Percentiles rank a stretch among this genome's conserved stretches.
These are phyloP conservation scores for Incumbomyces lentus DNA, from an alignment of 2,329 filamentous ascomycete species.

Conservation along the genomic window DNA sequence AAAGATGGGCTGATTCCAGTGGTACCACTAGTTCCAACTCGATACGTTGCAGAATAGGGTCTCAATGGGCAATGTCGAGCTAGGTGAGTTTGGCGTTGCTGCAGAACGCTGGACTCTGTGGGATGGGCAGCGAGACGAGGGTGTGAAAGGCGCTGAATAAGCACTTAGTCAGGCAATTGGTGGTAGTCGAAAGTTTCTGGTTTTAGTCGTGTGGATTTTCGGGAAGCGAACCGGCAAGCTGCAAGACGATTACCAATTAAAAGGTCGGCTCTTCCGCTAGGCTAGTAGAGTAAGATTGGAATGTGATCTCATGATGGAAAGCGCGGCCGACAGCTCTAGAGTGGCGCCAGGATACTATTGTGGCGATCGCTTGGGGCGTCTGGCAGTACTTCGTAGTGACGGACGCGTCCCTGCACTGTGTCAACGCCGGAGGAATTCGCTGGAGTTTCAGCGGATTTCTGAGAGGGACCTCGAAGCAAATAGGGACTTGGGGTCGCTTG, in stretches of 20 bases:
- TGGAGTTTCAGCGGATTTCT: too few relatives aligned
- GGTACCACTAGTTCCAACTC: not conserved
- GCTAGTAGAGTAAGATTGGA: not conserved
- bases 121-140: too few relatives aligned
- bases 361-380: too few relatives aligned
- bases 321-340: too few relatives aligned
- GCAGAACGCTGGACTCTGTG: too few relatives aligned
- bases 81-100: not conserved
- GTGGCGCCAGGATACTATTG: too few relatives aligned
- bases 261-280: not conserved
- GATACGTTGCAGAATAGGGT: not conserved
- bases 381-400: too few relatives aligned
- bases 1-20: not conserved
- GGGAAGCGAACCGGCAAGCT: not conserved
- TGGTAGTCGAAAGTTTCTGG: not conserved
- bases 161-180: constrained; percentile 4
- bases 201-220: not conserved
- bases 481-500: too few relatives aligned
- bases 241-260: not conserved
- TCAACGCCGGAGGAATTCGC: too few relatives aligned
- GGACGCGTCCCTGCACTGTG: too few relatives aligned
- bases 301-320: not conserved
- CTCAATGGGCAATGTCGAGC: not conserved
- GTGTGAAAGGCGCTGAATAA: constrained; percentile 4
- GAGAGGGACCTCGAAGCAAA: too few relatives aligned